Evolutionary conservation across 2,329 filamentous ascomycete species (phyloP), one percentile per base, ranked within the genome.

Genomic region (Trichoderma gracile): DNA sequence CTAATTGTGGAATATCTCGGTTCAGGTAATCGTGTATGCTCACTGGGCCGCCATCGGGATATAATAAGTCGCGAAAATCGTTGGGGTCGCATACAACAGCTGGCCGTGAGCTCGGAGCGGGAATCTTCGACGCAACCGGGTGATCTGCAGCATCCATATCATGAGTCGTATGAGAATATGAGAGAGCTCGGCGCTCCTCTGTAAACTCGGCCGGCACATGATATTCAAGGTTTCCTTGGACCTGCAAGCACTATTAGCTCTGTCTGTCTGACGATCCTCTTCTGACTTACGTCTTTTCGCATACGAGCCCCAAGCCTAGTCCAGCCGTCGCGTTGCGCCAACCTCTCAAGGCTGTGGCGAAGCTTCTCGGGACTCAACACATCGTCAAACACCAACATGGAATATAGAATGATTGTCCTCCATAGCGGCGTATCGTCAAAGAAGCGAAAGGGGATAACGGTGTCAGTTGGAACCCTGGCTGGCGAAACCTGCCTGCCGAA

Each of bases 371-470:
- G 19, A 21, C 40, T 33, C 6, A 55, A 23, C 7, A 55, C 33
- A n/a, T 55, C 53, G 42, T 55, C 38, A 10, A 43, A 55, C 73
- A 53, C 50, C 7, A 53, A 49, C 46, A 49, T 49, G 6, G 46
- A 49, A 49, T 49, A 49, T 23, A 49, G 14, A 6, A 49, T 27
- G 10, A 23, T 10, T 23, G 46, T n/a, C 10, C 9, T 23, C 46
- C 46, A 49, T 49, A 49, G 10, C 3, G 46, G 46, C 21, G 46
- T 49, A 23, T 49, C 46, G 15, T 49, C 46, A 15, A 49, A 49
- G 46, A 49, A 49, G 23, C 46, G 46, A 49, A 49, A 49, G 14
- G 46, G 46, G 10, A 49, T 27, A 3, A 49, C 19, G 6, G 23
- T 49, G 25, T 49, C 46, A 5, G 46, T 49, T 23, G 46, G 46